Conservation (phyloP, 805 yeast genomes). For the Candida arabinofermentans region DNA sequence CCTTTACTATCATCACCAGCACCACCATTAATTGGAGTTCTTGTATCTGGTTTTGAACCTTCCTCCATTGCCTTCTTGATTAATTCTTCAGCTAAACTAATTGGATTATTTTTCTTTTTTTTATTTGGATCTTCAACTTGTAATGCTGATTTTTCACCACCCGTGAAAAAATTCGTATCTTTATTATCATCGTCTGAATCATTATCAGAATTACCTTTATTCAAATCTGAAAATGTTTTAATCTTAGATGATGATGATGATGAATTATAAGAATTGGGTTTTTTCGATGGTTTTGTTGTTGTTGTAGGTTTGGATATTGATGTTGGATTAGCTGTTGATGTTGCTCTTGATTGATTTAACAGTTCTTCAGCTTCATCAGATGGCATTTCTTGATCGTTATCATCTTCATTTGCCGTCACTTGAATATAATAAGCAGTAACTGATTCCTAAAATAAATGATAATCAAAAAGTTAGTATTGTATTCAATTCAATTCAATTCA, state of each 20-base stretch:
- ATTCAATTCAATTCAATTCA: too few relatives aligned
- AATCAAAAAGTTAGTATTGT: background rate
- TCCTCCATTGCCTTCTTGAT: slow-evolving; percentile 66
- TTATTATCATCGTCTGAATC: slow-evolving; percentile 31
- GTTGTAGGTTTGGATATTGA: background rate
- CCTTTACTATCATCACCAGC: slow-evolving; percentile 26
- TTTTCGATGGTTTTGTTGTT: slow-evolving; percentile 1
- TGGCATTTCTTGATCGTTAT: background rate
- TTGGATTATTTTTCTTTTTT: slow-evolving; percentile 30
- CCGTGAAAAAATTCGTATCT: slow-evolving; percentile 43
- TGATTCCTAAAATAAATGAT: slow-evolving; percentile 14
- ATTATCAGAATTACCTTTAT: slow-evolving; percentile 26
- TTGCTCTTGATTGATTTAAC: slow-evolving; percentile 1
- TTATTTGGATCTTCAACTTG: slow-evolving; percentile 70
- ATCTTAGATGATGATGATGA: slow-evolving; percentile 15
- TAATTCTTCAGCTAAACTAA: slow-evolving; percentile 48
- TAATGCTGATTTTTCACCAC: slow-evolving; percentile 72
- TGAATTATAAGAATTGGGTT: too few relatives aligned
- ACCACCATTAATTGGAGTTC: slow-evolving; percentile 16
- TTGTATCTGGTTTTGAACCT: slow-evolving; percentile 44
- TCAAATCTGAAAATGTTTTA: slow-evolving; percentile 32
- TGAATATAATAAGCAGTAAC: slow-evolving; percentile 25
- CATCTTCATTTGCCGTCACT: slow-evolving; percentile 13
- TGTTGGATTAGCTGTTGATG: slow-evolving; percentile 1
- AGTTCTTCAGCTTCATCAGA: slow-evolving; percentile 1